A percentile compares a stretch with the other conserved stretches of the same genome.
Evolutionary conservation across 768 basidiomycete species (phyloP).

Genomic region (Psilocybe tampanensis): DNA sequence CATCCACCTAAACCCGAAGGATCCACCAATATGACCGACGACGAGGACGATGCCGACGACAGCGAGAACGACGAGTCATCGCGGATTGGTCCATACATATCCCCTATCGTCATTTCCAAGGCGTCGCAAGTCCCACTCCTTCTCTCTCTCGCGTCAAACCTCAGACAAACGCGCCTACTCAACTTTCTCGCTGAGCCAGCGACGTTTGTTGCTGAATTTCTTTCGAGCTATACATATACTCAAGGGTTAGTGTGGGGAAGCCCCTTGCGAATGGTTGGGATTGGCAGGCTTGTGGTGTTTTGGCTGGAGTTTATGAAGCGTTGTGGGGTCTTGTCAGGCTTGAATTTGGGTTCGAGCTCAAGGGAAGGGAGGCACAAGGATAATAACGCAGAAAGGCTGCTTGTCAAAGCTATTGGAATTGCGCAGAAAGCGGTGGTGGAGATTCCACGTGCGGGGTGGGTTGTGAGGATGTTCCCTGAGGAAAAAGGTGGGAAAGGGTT

Average conservation of each 20-base stretch:
- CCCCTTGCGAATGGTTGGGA: slow-evolving; percentile 40
- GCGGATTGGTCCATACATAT: slow-evolving; percentile 28
- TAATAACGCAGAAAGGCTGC: slow-evolving; percentile 12
- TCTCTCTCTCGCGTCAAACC: slow-evolving; percentile 34
- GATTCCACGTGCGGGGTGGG: slow-evolving; percentile 33
- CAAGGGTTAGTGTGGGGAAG: slow-evolving; percentile 63
- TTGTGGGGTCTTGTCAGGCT: slow-evolving; percentile 50
- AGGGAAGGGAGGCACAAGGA: neutral
- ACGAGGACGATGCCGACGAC: too few relatives aligned
- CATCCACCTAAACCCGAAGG: slow-evolving; percentile 31
- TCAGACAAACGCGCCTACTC: slow-evolving; percentile 45
- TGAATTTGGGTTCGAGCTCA: neutral
- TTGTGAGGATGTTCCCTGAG: slow-evolving; percentile 44
- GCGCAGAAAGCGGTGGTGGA: slow-evolving; percentile 42
- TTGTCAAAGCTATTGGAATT: slow-evolving; percentile 48
- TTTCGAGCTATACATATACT: slow-evolving; percentile 67
- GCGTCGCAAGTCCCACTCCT: slow-evolving; percentile 41
- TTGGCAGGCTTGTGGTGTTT: slow-evolving; percentile 58
- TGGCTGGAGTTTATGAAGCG: slow-evolving; percentile 65
- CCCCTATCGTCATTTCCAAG: slow-evolving; percentile 27
- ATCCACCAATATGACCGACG: slow-evolving; percentile 29
- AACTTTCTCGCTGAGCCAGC: slow-evolving; percentile 66
- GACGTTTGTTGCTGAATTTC: slow-evolving; percentile 52
- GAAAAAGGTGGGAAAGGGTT: slow-evolving; percentile 18
- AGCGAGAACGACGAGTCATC: too few relatives aligned